Conservation (phyloP, 1,139 yeast species). For the Hyphopichia wangnamkhiaoensis region DNA sequence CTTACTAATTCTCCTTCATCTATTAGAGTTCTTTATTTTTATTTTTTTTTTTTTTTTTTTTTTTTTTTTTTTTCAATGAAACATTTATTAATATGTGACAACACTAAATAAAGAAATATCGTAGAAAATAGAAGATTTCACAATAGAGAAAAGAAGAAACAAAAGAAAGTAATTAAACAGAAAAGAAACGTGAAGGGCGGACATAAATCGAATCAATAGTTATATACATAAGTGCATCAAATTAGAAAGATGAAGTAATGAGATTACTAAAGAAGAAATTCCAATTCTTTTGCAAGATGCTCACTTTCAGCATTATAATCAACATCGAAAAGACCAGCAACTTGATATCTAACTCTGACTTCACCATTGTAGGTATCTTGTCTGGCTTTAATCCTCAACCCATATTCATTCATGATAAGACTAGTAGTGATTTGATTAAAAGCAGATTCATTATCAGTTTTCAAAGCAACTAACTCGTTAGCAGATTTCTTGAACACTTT, state of each 20-base stretch:
- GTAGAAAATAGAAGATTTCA: no score
- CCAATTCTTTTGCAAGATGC: slow-evolving; percentile 53
- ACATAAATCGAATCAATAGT: no score
- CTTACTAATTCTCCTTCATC: background rate
- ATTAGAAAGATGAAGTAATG: no score
- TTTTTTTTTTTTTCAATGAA: slow-evolving; percentile 1
- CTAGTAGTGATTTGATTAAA: slow-evolving; percentile 52
- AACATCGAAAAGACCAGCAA: slow-evolving; percentile 53
- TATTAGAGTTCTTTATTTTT: background rate
- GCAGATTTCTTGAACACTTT: slow-evolving; percentile 71
- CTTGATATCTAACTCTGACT: slow-evolving; percentile 74
- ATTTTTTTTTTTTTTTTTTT: background rate
- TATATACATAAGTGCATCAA: no score
- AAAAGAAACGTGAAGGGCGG: no score
- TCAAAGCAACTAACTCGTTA: slow-evolving; percentile 55
- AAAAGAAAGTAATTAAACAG: background rate
- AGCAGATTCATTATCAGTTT: slow-evolving; percentile 32
- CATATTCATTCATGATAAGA: slow-evolving; percentile 66
- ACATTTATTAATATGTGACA: no score
- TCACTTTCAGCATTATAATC: slow-evolving; percentile 67
- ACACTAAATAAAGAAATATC: no score
- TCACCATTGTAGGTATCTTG: slow-evolving; percentile 83
- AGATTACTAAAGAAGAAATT: slow-evolving; percentile 28
- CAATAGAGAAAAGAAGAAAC: background rate
- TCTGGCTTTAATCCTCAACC: slow-evolving; percentile 77